A percentile compares a stretch with the other conserved stretches of the same genome.
These are phyloP conservation scores for Erythrophleum ivorense DNA, from an alignment of 331 rosid species.

Conservation along the genomic window DNA sequence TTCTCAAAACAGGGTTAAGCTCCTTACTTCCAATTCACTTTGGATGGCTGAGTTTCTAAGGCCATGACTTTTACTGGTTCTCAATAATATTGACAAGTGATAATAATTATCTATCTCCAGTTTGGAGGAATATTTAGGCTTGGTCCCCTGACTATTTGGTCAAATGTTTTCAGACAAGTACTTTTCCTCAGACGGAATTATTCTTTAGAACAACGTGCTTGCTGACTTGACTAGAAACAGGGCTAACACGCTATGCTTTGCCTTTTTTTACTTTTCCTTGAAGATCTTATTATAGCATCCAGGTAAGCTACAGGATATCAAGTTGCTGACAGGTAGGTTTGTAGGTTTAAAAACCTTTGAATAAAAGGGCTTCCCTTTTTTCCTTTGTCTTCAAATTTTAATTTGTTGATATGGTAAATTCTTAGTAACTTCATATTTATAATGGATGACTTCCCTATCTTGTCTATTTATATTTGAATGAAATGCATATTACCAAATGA, in stretches of 20 bases:
- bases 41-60: background rate
- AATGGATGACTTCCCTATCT: background rate
- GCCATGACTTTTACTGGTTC: background rate
- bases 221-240: background rate
- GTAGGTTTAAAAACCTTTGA: background rate
- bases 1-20: background rate
- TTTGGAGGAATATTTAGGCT: background rate
- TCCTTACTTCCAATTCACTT: background rate
- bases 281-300: background rate
- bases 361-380: background rate
- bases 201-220: background rate
- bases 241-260: background rate
- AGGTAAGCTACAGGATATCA: background rate
- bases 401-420: background rate
- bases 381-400: background rate
- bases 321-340: background rate
- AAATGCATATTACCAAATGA: background rate
- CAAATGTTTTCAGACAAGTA: conserved; percentile 9
- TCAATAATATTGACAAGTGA: conserved; percentile 1
- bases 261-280: background rate
- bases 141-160: background rate
- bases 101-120: background rate
- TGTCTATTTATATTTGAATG: too few species aligned
- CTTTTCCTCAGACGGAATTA: background rate
- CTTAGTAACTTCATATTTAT: background rate